Percentiles rank a stretch among this genome's conserved stretches.
Evolutionary conservation across 2,329 filamentous ascomycete genomes (phyloP).

Genomic region (Aureobasidium sp.): DNA sequence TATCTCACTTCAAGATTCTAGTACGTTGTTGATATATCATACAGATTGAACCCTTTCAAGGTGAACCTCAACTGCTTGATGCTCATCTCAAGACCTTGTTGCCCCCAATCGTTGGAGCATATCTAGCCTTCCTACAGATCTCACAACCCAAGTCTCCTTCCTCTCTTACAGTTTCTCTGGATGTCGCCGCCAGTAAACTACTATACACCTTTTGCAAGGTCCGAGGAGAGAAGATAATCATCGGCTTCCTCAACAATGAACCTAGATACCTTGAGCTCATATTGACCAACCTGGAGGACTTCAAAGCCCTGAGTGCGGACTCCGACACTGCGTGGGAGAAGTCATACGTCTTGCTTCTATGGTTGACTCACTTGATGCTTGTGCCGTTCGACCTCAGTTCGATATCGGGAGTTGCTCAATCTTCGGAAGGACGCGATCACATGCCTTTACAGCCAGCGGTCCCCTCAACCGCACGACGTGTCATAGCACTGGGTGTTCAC

Average conservation of each 20-base stretch:
- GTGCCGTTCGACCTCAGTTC: conserved; percentile 85
- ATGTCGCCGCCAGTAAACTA: conserved; percentile 65
- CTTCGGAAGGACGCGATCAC: conserved; percentile 39
- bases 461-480: conserved; percentile 60
- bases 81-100: conserved; percentile 69
- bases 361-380: conserved; percentile 50
- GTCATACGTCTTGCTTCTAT: conserved; percentile 76
- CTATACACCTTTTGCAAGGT: conserved; percentile 93
- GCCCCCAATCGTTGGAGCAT: conserved; percentile 64
- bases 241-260: conserved; percentile 85
- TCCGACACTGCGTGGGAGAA: conserved; percentile 60
- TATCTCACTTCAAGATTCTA: background rate
- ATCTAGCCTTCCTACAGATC: conserved; percentile 54
- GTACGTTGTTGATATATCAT: background rate
- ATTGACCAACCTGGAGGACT: conserved; percentile 62
- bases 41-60: conserved; percentile 79
- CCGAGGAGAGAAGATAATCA: conserved; percentile 83
- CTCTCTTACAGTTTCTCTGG: conserved; percentile 31
- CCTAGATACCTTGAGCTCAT: conserved; percentile 75
- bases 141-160: conserved; percentile 15
- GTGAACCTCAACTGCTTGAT: conserved; percentile 88
- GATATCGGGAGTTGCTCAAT: conserved; percentile 54
- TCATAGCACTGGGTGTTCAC: conserved; percentile 61
- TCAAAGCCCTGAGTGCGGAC: conserved; percentile 25
- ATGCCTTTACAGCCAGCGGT: conserved; percentile 51